These are phyloP conservation scores for Marasmius oreades DNA, from an alignment of 1,284 basidiomycete species.

Conservation along the genomic window DNA sequence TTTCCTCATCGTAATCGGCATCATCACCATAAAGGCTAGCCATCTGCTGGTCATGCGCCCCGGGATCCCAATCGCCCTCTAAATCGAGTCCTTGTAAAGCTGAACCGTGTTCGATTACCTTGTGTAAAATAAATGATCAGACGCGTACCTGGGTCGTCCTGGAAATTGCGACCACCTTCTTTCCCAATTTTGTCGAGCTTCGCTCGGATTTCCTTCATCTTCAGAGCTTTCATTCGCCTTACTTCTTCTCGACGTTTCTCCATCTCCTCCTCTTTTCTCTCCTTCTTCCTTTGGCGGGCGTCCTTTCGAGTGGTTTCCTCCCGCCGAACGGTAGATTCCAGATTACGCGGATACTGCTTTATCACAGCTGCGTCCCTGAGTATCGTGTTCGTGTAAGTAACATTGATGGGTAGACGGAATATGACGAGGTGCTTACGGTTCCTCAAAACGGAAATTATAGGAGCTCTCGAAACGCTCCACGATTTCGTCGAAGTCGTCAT, in stretches of 20 bases:
- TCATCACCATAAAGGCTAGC: slow-evolving; percentile 63
- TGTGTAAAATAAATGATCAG: slow-evolving; percentile 5
- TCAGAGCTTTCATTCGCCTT: slow-evolving; percentile 73
- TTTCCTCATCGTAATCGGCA: slow-evolving; percentile 54
- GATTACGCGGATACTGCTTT: slow-evolving; percentile 72
- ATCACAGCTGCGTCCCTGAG: slow-evolving; percentile 72
- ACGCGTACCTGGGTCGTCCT: slow-evolving; percentile 39
- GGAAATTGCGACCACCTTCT: slow-evolving; percentile 55
- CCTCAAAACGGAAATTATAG: slow-evolving; percentile 94
- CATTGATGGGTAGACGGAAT: slow-evolving; percentile 1
- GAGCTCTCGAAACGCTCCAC: slow-evolving; percentile 52
- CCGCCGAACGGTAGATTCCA: slow-evolving; percentile 71
- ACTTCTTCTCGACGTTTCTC: slow-evolving; percentile 77
- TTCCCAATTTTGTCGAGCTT: slow-evolving; percentile 70
- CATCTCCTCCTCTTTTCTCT: slow-evolving; percentile 79
- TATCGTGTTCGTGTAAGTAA: background rate
- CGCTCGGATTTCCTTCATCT: slow-evolving; percentile 78
- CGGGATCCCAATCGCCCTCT: slow-evolving; percentile 83
- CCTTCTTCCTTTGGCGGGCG: slow-evolving; percentile 71
- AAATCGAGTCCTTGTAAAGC: slow-evolving; percentile 65
- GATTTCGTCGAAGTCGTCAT: slow-evolving; percentile 35
- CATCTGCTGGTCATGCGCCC: slow-evolving; percentile 79
- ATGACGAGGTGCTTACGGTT: slow-evolving; percentile 59
- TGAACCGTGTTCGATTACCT: slow-evolving; percentile 21
- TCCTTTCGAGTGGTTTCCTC: slow-evolving; percentile 79